These are phyloP conservation scores for Magnaporthiopsis rhizophila DNA, from an alignment of 2,329 filamentous ascomycete genomes.

Conservation along the genomic window DNA sequence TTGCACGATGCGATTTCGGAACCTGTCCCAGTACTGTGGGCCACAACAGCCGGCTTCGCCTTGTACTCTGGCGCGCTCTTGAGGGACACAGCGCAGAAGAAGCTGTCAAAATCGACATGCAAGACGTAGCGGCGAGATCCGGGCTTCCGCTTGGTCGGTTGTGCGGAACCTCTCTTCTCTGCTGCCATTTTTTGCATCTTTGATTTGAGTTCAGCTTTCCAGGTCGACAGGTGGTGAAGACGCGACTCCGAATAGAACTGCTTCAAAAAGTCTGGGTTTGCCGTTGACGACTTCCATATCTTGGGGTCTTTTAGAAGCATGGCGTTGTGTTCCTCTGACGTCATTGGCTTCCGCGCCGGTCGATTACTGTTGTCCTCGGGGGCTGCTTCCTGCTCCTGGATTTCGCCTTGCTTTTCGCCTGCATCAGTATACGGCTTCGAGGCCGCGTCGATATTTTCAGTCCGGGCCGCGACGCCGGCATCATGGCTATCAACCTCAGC, in stretches of 20 bases:
- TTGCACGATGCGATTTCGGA: conserved; percentile 98
- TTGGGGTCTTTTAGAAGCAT: conserved; percentile 75
- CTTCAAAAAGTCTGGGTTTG: conserved; percentile 86
- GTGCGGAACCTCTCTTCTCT: conserved; percentile 47
- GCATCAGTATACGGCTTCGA: neutral
- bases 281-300: conserved; percentile 80
- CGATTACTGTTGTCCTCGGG: neutral
- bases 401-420: neutral
- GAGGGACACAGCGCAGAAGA: conserved; percentile 88
- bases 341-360: conserved; percentile 37
- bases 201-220: conserved; percentile 92
- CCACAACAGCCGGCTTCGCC: conserved; percentile 79
- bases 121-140: conserved; percentile 74
- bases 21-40: conserved; percentile 74
- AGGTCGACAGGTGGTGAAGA: conserved; percentile 87
- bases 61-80: conserved; percentile 67
- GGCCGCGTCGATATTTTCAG: neutral
- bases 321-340: conserved; percentile 89
- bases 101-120: conserved; percentile 97
- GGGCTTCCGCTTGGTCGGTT: conserved; percentile 42
- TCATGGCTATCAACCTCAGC: neutral
- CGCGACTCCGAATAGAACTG: conserved; percentile 95
- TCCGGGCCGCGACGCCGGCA: neutral
- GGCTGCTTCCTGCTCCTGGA: neutral
- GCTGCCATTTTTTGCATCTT: conserved; percentile 73